phyloP scores from a whole-genome alignment of 768 basidiomycete genomes.

The Porphyrellus cyaneotinctus region DNA sequence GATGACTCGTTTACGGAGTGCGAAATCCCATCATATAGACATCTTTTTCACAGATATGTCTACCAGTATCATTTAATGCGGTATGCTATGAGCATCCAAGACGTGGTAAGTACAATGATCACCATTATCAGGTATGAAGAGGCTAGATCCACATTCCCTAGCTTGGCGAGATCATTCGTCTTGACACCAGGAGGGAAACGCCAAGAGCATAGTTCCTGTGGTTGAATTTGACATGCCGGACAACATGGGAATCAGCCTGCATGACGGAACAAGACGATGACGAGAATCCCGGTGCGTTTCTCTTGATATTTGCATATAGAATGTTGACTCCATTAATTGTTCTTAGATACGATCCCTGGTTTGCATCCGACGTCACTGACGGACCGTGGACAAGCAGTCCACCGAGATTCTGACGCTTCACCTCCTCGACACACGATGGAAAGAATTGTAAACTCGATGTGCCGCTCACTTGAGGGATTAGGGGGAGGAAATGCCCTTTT shows the following conservation, averaged over 20 bases:
- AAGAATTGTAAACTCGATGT: conserved; percentile 42
- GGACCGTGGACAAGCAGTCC: conserved; percentile 55
- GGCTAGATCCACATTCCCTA: conserved; percentile 22
- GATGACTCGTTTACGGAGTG: conserved; percentile 26
- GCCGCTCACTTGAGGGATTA: conserved; percentile 37
- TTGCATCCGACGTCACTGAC: conserved; percentile 37
- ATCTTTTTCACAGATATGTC: conserved; percentile 70
- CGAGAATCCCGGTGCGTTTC: conserved; percentile 55
- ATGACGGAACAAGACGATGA: conserved; percentile 50
- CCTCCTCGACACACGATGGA: conserved; percentile 64
- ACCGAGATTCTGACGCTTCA: conserved; percentile 70
- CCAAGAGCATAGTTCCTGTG: conserved; percentile 57
- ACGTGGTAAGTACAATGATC: conserved; percentile 30
- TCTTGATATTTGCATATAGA: neutral
- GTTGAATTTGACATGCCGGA: conserved; percentile 39
- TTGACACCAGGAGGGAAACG: conserved; percentile 45
- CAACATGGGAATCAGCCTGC: conserved; percentile 44
- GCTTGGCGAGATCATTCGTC: conserved; percentile 52
- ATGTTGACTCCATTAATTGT: neutral
- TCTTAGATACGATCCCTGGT: conserved; percentile 54
- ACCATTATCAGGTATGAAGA: neutral
- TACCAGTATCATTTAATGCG: conserved; percentile 56
- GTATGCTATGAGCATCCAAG: conserved; percentile 32
- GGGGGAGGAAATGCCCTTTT: conserved; percentile 60
- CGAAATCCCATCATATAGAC: conserved; percentile 58